A percentile compares a stretch with the other conserved stretches of the same genome.
Evolutionary conservation across 345 rosid genomes (phyloP).

Genomic region (Gossypium anomalum): DNA sequence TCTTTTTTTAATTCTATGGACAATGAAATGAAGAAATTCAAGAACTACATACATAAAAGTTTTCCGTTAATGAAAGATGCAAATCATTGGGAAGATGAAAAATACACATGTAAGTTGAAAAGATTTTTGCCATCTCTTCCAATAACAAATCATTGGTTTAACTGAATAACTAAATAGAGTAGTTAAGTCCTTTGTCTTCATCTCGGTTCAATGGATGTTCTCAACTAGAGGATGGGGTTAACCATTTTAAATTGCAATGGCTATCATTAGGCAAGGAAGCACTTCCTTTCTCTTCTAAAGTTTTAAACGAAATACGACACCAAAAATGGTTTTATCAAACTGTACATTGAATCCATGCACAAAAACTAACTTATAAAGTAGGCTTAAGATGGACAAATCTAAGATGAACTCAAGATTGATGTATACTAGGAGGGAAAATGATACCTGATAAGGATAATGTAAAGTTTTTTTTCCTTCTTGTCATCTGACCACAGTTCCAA

Average conservation of each 20-base stretch:
- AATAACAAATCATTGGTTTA: neutral
- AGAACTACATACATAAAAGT: neutral
- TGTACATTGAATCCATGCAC: neutral
- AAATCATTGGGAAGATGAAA: neutral
- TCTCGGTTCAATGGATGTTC: too few species aligned
- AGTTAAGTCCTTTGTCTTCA: too few species aligned
- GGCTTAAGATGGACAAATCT: conserved; percentile 4
- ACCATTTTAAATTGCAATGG: too few species aligned
- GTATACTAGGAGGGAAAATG: neutral
- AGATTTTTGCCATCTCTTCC: neutral
- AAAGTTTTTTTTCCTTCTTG: conserved; percentile 83
- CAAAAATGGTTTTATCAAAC: neutral
- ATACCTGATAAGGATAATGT: conserved; percentile 88
- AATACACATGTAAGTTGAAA: neutral
- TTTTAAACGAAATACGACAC: too few species aligned
- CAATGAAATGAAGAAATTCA: neutral
- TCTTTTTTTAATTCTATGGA: neutral
- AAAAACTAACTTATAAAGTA: neutral
- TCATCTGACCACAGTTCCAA: conserved; percentile 94
- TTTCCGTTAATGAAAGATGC: neutral
- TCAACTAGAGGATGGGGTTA: too few species aligned
- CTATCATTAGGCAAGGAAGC: too few species aligned
- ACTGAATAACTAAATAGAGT: too few species aligned
- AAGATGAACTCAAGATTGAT: neutral
- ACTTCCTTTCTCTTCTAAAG: too few species aligned